A percentile compares a stretch with the other conserved stretches of the same genome.
phyloP scores from a whole-genome alignment of 2,329 filamentous ascomycete species.

The Pseudogymnoascus sp. region DNA sequence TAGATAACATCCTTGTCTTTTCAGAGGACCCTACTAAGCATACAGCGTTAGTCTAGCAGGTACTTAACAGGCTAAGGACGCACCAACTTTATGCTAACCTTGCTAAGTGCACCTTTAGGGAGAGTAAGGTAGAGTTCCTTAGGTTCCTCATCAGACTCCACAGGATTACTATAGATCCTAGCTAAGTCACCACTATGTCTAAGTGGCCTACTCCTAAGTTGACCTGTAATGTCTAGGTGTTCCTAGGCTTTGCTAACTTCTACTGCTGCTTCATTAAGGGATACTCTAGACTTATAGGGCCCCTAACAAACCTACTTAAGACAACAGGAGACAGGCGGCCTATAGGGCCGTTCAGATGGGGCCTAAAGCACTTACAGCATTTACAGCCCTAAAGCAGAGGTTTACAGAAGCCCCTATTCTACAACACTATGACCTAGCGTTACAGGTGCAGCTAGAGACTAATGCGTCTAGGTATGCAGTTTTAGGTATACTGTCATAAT shows the following conservation, averaged over 20 bases:
- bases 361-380: too few species aligned
- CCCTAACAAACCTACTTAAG: not conserved
- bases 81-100: not conserved
- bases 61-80: not conserved
- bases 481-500: too few species aligned
- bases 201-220: constrained; percentile 14
- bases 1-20: constrained; percentile 15
- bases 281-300: constrained; percentile 18
- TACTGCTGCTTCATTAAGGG: too few species aligned
- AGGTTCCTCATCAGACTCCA: constrained; percentile 12
- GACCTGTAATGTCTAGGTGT: constrained; percentile 21
- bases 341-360: too few species aligned
- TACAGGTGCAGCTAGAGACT: too few species aligned
- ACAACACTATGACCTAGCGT: too few species aligned
- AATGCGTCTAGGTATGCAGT: too few species aligned
- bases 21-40: not conserved
- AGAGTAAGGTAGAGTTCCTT: constrained; percentile 14
- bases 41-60: not conserved
- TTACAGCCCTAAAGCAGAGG: too few species aligned
- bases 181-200: constrained; percentile 11
- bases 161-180: constrained; percentile 13
- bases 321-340: not conserved
- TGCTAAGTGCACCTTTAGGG: constrained; percentile 16
- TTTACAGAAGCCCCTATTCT: not conserved
- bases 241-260: too few species aligned